Conservation (phyloP, 352 stramenopile species). For the Phytopythium delawarense region DNA sequence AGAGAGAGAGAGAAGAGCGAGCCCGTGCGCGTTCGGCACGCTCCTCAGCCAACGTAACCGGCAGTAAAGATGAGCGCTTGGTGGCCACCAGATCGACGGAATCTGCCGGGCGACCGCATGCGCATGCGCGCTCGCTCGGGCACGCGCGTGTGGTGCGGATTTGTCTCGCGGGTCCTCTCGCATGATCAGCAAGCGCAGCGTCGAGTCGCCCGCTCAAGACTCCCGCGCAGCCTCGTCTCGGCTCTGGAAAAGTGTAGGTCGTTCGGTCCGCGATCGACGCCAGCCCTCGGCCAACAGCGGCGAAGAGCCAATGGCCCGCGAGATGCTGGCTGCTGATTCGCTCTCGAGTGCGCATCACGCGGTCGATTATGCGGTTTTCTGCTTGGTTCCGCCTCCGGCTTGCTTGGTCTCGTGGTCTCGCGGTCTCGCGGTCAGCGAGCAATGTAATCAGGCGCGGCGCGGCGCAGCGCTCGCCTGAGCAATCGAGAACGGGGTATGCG, state of each 20-base stretch:
- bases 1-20: no score
- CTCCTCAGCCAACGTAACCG: not conserved
- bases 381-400: conserved; percentile 3
- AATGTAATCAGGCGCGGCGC: no score
- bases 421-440: not conserved
- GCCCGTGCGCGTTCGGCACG: not conserved
- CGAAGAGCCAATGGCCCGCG: not conserved
- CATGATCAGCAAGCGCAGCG: not conserved
- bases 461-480: not conserved
- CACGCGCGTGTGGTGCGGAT: not conserved
- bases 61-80: conserved; percentile 3
- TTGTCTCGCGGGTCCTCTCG: not conserved
- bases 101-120: not conserved
- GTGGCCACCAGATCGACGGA: conserved; percentile 3
- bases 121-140: not conserved
- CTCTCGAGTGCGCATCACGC: conserved; percentile 4
- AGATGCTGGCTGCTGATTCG: not conserved
- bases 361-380: not conserved
- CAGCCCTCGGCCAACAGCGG: not conserved
- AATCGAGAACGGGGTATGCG: not conserved
- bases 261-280: not conserved
- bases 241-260: conserved; percentile 7
- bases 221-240: not conserved
- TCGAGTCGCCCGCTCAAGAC: not conserved
- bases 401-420: not conserved